phyloP scores from a whole-genome alignment of 1,284 basidiomycete genomes.

The Puccinia horiana region DNA sequence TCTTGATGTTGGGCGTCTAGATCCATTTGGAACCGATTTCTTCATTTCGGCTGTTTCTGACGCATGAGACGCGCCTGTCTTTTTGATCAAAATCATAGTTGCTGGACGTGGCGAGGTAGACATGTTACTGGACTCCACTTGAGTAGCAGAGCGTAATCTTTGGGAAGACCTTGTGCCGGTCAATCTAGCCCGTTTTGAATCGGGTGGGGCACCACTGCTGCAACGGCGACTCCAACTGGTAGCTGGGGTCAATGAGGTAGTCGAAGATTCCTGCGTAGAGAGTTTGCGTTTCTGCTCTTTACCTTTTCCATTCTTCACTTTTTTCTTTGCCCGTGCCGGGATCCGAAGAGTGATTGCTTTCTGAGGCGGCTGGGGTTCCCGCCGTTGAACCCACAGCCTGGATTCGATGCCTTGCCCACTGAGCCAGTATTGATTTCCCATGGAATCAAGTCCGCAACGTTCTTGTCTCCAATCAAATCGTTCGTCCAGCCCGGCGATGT shows the following conservation, averaged over 20 bases:
- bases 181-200: constrained; percentile 22
- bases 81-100: constrained; percentile 40
- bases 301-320: not conserved
- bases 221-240: not conserved
- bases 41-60: not conserved
- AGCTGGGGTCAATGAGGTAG: not conserved
- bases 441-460: constrained; percentile 33
- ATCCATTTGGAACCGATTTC: constrained; percentile 1
- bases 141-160: constrained; percentile 19
- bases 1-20: constrained; percentile 9
- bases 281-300: constrained; percentile 21
- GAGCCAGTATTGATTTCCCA: constrained; percentile 40
- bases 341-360: constrained; percentile 37
- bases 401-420: constrained; percentile 29
- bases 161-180: constrained; percentile 26
- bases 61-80: not conserved
- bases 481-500: constrained; percentile 11
- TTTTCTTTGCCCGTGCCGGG: constrained; percentile 5
- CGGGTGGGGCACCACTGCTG: not conserved
- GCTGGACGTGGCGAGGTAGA: constrained; percentile 19
- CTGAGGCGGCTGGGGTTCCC: constrained; percentile 17
- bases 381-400: constrained; percentile 43
- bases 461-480: constrained; percentile 45
- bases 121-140: not conserved
- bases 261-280: not conserved